Evolutionary conservation across 83 land plant species (phyloP).

Genomic region (Diphasiastrum complanatum): DNA sequence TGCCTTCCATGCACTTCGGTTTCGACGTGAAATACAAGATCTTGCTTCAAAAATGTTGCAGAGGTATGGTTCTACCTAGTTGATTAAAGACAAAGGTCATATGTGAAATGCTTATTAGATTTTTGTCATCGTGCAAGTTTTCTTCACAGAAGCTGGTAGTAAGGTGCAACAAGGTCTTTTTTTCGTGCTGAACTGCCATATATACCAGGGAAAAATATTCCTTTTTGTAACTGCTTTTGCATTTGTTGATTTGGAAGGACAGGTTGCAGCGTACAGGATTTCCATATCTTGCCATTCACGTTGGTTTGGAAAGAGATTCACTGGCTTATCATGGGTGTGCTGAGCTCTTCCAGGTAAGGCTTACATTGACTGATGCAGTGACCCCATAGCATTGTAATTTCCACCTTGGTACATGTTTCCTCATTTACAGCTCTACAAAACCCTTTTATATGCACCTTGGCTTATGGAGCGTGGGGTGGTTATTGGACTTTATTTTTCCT

Average conservation of each 20-base stretch:
- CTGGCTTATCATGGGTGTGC: conserved; percentile 97
- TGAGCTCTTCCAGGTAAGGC: conserved; percentile 78
- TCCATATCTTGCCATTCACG: conserved; percentile 71
- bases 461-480: neutral
- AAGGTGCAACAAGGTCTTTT: too few relatives aligned
- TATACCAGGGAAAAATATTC: conserved; percentile 1
- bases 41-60: conserved; percentile 59
- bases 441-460: neutral
- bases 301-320: conserved; percentile 66
- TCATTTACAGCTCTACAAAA: too few relatives aligned
- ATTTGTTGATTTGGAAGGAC: too few relatives aligned
- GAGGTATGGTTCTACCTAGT: conserved; percentile 38
- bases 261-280: conserved; percentile 63
- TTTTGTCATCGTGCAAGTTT: too few relatives aligned
- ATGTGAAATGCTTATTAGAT: too few relatives aligned
- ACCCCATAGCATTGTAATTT: too few relatives aligned
- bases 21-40: conserved; percentile 64
- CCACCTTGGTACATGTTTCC: too few relatives aligned
- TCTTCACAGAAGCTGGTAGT: too few relatives aligned
- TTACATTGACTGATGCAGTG: too few relatives aligned
- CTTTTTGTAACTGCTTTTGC: neutral
- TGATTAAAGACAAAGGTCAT: neutral
- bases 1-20: conserved; percentile 85
- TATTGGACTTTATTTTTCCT: too few relatives aligned
- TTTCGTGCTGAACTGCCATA: too few relatives aligned